These are phyloP conservation scores for Verticillium albo-atrum DNA, from an alignment of 2,329 filamentous ascomycete genomes.

Conservation along the genomic window DNA sequence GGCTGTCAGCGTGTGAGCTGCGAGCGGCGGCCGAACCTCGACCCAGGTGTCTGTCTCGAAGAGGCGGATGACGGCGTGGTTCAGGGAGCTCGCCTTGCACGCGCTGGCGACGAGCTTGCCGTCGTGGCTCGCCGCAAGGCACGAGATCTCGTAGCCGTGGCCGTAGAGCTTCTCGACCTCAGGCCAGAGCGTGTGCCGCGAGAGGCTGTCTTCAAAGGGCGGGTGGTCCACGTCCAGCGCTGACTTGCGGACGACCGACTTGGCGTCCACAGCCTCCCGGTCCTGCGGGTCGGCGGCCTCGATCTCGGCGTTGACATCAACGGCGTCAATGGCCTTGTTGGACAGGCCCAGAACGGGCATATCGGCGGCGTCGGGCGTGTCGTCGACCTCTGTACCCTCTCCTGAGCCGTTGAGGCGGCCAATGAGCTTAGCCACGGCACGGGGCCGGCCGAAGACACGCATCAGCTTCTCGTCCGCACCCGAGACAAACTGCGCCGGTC, in stretches of 20 bases:
- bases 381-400: slow-evolving; percentile 39
- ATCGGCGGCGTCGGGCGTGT: slow-evolving; percentile 74
- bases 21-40: slow-evolving; percentile 76
- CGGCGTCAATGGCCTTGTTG: slow-evolving; percentile 78
- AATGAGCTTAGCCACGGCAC: slow-evolving; percentile 73
- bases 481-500: slow-evolving; percentile 75
- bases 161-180: slow-evolving; percentile 96
- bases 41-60: slow-evolving; percentile 88
- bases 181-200: slow-evolving; percentile 89
- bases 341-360: slow-evolving; percentile 94
- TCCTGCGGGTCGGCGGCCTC: slow-evolving; percentile 41
- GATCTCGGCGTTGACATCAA: slow-evolving; percentile 45
- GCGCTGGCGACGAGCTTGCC: slow-evolving; percentile 79
- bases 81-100: slow-evolving; percentile 85
- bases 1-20: slow-evolving; percentile 82
- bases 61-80: slow-evolving; percentile 89
- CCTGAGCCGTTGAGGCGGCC: slow-evolving; percentile 59
- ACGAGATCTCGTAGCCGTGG: slow-evolving; percentile 94
- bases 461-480: slow-evolving; percentile 98
- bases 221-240: slow-evolving; percentile 66
- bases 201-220: slow-evolving; percentile 84
- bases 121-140: slow-evolving; percentile 73
- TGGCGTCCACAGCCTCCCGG: slow-evolving; percentile 49
- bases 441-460: slow-evolving; percentile 88
- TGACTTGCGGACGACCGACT: slow-evolving; percentile 52